Conservation (phyloP, 257 asterid species). For the Nicotiana undulata region DNA sequence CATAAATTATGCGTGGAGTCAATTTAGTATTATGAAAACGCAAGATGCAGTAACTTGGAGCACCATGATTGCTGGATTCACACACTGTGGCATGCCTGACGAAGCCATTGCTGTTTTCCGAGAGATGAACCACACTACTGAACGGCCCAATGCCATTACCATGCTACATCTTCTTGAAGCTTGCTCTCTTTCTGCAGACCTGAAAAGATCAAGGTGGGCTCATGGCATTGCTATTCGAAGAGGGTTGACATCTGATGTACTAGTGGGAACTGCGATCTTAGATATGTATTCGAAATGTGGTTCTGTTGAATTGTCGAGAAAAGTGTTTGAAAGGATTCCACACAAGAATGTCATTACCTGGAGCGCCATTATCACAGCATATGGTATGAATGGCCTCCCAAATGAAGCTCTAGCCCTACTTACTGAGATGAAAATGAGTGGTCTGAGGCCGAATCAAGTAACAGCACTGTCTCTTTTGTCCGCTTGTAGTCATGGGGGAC, state of each 20-base stretch:
- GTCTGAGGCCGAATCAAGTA: constrained; percentile 59
- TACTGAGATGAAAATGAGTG: constrained; percentile 51
- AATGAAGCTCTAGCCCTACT: constrained; percentile 58
- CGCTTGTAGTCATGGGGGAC: constrained; percentile 92
- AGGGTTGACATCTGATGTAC: constrained; percentile 55
- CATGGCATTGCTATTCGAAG: constrained; percentile 61
- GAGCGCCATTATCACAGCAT: constrained; percentile 79
- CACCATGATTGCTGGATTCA: constrained; percentile 86
- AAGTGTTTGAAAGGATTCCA: constrained; percentile 52
- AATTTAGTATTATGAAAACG: constrained; percentile 40
- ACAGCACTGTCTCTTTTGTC: constrained; percentile 61
- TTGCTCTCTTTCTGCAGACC: constrained; percentile 63
- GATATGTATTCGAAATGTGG: constrained; percentile 91
- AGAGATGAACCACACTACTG: constrained; percentile 37
- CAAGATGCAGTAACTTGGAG: constrained; percentile 81
- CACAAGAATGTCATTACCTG: constrained; percentile 55
- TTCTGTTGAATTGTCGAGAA: constrained; percentile 52
- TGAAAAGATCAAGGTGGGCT: constrained; percentile 53
- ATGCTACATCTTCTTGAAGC: constrained; percentile 74
- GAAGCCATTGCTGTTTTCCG: constrained; percentile 57
- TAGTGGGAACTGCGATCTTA: constrained; percentile 74
- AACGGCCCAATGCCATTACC: constrained; percentile 43
- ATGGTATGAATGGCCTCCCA: constrained; percentile 74
- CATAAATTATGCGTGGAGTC: constrained; percentile 44
- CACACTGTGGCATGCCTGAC: constrained; percentile 65